phyloP scores from a whole-genome alignment of 176 grass and related monocot genomes.

The Eleusine indica region DNA sequence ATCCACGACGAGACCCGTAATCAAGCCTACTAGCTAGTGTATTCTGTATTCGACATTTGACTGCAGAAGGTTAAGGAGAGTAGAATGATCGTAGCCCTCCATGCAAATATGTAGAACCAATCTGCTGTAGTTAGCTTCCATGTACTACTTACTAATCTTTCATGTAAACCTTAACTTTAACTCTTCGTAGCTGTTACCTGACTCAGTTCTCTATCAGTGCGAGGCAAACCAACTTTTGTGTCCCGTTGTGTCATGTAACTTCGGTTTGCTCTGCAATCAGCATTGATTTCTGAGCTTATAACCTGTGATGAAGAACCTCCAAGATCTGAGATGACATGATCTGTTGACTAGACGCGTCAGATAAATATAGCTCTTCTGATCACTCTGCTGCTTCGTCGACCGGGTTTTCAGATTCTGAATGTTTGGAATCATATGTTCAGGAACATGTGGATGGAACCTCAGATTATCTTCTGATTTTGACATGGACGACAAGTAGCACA shows the following conservation, averaged over 20 bases:
- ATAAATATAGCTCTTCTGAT: background rate
- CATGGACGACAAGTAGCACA: background rate
- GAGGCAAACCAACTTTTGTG: background rate
- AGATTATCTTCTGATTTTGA: background rate
- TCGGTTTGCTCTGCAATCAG: background rate
- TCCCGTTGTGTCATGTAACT: background rate
- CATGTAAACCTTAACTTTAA: conserved; percentile 22
- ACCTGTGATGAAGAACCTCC: background rate
- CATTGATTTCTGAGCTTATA: conserved; percentile 18
- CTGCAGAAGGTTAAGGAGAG: conserved; percentile 42
- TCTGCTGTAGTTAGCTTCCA: conserved; percentile 45
- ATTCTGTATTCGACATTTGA: conserved; percentile 30
- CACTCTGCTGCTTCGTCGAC: background rate
- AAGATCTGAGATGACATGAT: background rate
- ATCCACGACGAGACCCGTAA: conserved; percentile 29
- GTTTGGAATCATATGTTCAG: background rate
- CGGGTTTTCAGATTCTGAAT: background rate
- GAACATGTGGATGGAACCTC: background rate
- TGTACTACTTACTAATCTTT: conserved; percentile 21
- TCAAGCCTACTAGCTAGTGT: conserved; percentile 20
- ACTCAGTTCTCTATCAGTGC: background rate
- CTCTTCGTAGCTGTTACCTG: conserved; percentile 3
- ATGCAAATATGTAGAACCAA: conserved; percentile 52
- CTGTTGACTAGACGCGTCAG: background rate
- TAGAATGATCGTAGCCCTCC: conserved; percentile 19